Percentiles rank a stretch among this genome's conserved stretches.
Evolutionary conservation across 805 yeast species (phyloP).

Genomic region (Yamadazyma phyllophila): DNA sequence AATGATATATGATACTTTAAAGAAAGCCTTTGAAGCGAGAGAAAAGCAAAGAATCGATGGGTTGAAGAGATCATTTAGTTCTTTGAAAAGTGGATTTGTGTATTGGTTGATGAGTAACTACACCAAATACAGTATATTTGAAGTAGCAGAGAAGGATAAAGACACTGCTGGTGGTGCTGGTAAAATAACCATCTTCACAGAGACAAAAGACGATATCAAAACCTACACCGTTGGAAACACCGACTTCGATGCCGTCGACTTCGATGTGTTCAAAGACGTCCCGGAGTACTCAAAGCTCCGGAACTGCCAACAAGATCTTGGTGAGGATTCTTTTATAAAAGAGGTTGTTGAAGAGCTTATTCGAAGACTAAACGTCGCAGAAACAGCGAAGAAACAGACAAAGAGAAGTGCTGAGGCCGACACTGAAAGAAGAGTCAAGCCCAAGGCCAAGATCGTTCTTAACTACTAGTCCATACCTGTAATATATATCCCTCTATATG

Average conservation of each 20-base stretch:
- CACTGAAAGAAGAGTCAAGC: background rate
- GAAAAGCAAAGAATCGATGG: constrained; percentile 12
- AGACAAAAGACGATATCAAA: background rate
- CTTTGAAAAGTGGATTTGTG: constrained; percentile 10
- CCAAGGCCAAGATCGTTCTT: constrained; percentile 2
- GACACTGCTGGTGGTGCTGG: background rate
- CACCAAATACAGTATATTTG: background rate
- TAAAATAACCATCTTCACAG: background rate
- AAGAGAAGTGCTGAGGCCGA: background rate
- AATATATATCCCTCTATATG: background rate
- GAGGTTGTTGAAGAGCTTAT: constrained; percentile 1
- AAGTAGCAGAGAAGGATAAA: background rate
- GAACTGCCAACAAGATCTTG: background rate
- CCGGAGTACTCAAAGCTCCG: background rate
- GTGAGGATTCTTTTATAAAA: background rate
- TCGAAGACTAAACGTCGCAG: constrained; percentile 1
- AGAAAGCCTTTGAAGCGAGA: constrained; percentile 20
- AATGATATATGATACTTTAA: constrained; percentile 27
- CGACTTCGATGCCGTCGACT: background rate
- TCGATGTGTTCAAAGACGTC: background rate
- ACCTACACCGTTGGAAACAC: background rate
- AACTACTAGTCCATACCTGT: constrained; percentile 4
- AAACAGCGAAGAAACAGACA: constrained; percentile 1
- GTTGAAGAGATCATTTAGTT: constrained; percentile 14
- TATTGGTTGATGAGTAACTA: constrained; percentile 16